These are phyloP conservation scores for Boletus barrowsii DNA, from an alignment of 768 basidiomycete genomes.

Conservation along the genomic window DNA sequence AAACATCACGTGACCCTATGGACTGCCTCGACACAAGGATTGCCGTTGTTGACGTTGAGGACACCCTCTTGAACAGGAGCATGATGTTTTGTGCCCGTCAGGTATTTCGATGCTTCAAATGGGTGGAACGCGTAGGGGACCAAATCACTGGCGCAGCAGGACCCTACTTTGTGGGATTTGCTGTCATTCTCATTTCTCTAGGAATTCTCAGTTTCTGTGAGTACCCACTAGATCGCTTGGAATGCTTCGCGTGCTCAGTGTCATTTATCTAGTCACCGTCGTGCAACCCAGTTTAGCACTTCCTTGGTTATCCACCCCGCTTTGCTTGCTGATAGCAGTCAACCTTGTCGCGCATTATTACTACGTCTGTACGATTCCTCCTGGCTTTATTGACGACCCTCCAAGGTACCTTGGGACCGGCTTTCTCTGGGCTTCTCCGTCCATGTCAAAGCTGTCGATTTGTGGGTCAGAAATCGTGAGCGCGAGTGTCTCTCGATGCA, in stretches of 20 bases:
- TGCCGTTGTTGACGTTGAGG: no score
- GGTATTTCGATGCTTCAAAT: conserved; percentile 58
- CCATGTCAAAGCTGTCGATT: conserved; percentile 18
- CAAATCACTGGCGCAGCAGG: conserved; percentile 86
- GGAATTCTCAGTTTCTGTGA: conserved; percentile 81
- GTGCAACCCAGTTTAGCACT: conserved; percentile 63
- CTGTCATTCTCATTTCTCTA: conserved; percentile 61
- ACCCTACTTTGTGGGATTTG: conserved; percentile 85
- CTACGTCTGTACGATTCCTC: conserved; percentile 72
- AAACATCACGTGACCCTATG: no score
- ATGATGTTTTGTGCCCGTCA: conserved; percentile 28
- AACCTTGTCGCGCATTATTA: conserved; percentile 86
- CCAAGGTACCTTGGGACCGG: conserved; percentile 38
- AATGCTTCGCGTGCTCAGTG: background rate
- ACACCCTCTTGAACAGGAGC: background rate
- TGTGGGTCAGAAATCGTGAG: conserved; percentile 47
- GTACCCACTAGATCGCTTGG: conserved; percentile 27
- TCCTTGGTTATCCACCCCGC: conserved; percentile 58
- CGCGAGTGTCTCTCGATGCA: conserved; percentile 58
- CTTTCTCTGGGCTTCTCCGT: conserved; percentile 56
- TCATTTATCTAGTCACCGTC: conserved; percentile 62
- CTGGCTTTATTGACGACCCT: conserved; percentile 75
- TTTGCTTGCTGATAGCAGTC: conserved; percentile 69
- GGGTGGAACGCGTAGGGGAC: conserved; percentile 72
- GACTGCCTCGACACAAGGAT: no score